Percentiles rank a stretch among this genome's conserved stretches.
These are phyloP conservation scores for Xylogone sp. DNA, from an alignment of 2,329 filamentous ascomycete genomes.

Conservation along the genomic window DNA sequence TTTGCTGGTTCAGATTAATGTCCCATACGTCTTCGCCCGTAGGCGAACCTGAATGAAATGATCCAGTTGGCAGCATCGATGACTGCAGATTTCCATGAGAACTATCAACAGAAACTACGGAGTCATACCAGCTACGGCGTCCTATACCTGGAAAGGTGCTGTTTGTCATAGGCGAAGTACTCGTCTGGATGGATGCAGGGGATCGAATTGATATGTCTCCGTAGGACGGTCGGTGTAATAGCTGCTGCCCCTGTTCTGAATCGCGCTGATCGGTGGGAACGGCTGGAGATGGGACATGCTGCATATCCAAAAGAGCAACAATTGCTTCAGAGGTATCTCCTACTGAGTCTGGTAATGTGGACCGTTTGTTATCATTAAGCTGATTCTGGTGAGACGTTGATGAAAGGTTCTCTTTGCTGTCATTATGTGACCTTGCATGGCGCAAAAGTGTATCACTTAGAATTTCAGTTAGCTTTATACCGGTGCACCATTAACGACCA, in stretches of 20 bases:
- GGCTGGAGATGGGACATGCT: too few relatives aligned
- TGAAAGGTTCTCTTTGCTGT: too few relatives aligned
- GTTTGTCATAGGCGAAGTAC: not conserved
- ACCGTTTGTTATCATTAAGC: too few relatives aligned
- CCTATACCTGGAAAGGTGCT: not conserved
- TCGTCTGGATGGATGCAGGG: too few relatives aligned
- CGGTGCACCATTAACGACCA: not conserved
- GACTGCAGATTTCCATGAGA: not conserved
- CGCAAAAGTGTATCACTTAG: conserved; percentile 3
- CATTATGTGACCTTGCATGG: conserved; percentile 1
- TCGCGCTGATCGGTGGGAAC: too few relatives aligned
- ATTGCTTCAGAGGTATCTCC: too few relatives aligned
- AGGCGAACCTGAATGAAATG: not conserved
- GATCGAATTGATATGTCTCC: too few relatives aligned
- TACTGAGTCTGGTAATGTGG: too few relatives aligned
- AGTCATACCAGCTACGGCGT: not conserved
- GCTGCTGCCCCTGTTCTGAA: too few relatives aligned
- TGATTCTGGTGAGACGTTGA: too few relatives aligned
- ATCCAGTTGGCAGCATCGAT: not conserved
- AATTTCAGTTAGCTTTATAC: not conserved
- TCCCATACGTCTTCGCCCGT: not conserved
- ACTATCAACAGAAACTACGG: not conserved
- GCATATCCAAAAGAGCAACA: too few relatives aligned
- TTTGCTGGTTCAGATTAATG: not conserved
- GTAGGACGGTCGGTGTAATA: too few relatives aligned